Conservation (phyloP, 1,284 basidiomycete species). For the Cutaneotrichosporon sp. region DNA sequence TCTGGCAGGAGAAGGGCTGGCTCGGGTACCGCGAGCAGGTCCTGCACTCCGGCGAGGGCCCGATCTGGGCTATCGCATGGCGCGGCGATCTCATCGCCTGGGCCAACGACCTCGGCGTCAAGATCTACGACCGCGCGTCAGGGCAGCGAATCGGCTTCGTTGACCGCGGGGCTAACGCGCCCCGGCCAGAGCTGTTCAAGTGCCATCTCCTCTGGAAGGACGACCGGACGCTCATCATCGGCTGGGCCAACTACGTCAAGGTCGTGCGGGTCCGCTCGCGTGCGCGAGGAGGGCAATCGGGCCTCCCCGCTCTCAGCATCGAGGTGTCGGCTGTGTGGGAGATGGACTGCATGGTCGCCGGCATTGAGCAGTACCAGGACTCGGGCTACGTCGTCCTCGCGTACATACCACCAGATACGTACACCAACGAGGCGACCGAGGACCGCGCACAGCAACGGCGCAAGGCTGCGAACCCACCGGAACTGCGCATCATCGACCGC, state of each 20-base stretch:
- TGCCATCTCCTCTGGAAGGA: slow-evolving; percentile 91
- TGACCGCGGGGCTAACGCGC: slow-evolving; percentile 75
- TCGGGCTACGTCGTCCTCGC: slow-evolving; percentile 81
- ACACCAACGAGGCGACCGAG: slow-evolving; percentile 65
- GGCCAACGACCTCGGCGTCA: slow-evolving; percentile 94
- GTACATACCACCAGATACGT: slow-evolving; percentile 60
- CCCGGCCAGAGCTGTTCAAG: slow-evolving; percentile 90
- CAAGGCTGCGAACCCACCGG: slow-evolving; percentile 81
- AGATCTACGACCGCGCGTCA: slow-evolving; percentile 84
- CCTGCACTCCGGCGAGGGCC: slow-evolving; percentile 86
- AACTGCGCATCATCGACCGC: slow-evolving; percentile 86
- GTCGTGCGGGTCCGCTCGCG: slow-evolving; percentile 71
- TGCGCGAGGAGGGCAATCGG: slow-evolving; percentile 57
- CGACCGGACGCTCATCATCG: slow-evolving; percentile 82
- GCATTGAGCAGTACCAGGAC: slow-evolving; percentile 71
- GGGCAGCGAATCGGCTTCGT: slow-evolving; percentile 84
- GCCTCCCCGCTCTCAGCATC: slow-evolving; percentile 55
- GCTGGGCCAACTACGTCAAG: slow-evolving; percentile 94
- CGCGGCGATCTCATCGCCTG: slow-evolving; percentile 84
- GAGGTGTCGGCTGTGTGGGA: slow-evolving; percentile 92
- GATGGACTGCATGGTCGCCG: slow-evolving; percentile 93
- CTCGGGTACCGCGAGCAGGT: slow-evolving; percentile 89
- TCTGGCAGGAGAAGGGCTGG: slow-evolving; percentile 94
- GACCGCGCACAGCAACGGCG: slow-evolving; percentile 72
- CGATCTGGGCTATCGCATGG: slow-evolving; percentile 93